Conservation (phyloP, 805 yeast genomes). For the Candida pini region DNA sequence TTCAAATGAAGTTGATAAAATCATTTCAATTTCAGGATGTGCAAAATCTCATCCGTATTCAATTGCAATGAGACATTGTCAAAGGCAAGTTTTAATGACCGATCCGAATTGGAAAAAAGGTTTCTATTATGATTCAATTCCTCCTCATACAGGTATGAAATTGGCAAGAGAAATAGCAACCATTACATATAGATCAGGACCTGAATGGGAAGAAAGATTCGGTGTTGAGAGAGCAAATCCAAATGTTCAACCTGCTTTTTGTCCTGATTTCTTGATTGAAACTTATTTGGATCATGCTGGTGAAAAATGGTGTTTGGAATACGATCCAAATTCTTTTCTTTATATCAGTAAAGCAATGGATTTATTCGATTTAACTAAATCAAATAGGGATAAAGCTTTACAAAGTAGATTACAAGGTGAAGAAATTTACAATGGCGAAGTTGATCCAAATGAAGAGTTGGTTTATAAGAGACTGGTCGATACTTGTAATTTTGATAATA, state of each 20-base stretch:
- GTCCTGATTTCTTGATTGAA: slow-evolving; percentile 90
- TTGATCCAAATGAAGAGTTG: slow-evolving; percentile 18
- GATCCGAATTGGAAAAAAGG: slow-evolving; percentile 96
- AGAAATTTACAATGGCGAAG: slow-evolving; percentile 23
- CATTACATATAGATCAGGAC: slow-evolving; percentile 90
- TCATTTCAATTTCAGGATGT: slow-evolving; percentile 84
- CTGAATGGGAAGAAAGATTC: slow-evolving; percentile 93
- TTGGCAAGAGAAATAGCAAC: slow-evolving; percentile 92
- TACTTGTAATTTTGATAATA: slow-evolving; percentile 34
- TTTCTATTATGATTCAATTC: slow-evolving; percentile 62
- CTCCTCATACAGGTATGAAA: slow-evolving; percentile 95
- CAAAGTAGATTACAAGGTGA: slow-evolving; percentile 35
- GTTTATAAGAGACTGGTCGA: slow-evolving; percentile 26
- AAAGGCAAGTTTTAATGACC: slow-evolving; percentile 88
- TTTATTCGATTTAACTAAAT: slow-evolving; percentile 68
- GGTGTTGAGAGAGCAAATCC: slow-evolving; percentile 87
- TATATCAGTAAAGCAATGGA: slow-evolving; percentile 95
- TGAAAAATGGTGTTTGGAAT: slow-evolving; percentile 85
- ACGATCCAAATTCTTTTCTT: slow-evolving; percentile 83
- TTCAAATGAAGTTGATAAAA: slow-evolving; percentile 65
- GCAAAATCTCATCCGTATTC: slow-evolving; percentile 93
- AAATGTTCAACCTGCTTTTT: slow-evolving; percentile 70
- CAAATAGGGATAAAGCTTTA: slow-evolving; percentile 40
- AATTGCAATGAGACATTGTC: slow-evolving; percentile 89
- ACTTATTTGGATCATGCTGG: slow-evolving; percentile 94